Evolutionary conservation across 306 rosid genomes (phyloP), one percentile per base, ranked within the genome.

Genomic region (Fragaria vesca): DNA sequence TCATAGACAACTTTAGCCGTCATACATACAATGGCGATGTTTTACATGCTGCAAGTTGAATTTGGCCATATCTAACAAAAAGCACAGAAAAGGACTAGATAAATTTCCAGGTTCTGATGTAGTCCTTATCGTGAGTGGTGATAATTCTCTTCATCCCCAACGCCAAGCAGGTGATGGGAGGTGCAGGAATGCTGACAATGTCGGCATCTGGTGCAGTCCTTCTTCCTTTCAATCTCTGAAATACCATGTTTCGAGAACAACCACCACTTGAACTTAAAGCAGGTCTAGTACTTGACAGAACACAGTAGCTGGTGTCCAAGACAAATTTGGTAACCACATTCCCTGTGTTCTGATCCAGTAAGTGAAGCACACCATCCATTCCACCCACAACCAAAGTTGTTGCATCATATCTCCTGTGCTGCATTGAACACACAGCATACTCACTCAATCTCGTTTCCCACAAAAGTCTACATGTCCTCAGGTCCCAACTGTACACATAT

Each of bases 131-230:
- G 79, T 92, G 98, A 40, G 95, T 77, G 75, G 97, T 90, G 84
- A 91, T 93, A 69, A 95, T 78, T 71, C 92, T 92, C 79, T 91
- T 86, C 98, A 89, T 95, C 82, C 97, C 96, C 54, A 94, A 91
- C 4, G 91, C 93, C 76, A 94, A 69, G 90, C 92, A 87, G 17
- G 89, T 88, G 58, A 94, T 91, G 32, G 91, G 85, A 78, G 69
- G 69, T 63, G 45, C 1, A 30, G 43, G 69, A 63, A 63, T 15
- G 43, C 21, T 6, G 45, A 13, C 69, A 15, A 6, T 16, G 45
- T 2, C 12, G 1, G 43, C 69, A 32, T 32, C 12, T 6, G 45
- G 45, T 63, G 45, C 17, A 16, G 5, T 8, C 69, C 69, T 30
- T 63, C 21, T 63, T 63, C 69, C 69, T 32, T 45, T 63, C 12